phyloP scores from a whole-genome alignment of 495 filamentous ascomycete genomes.

The Penicillium canescens region DNA sequence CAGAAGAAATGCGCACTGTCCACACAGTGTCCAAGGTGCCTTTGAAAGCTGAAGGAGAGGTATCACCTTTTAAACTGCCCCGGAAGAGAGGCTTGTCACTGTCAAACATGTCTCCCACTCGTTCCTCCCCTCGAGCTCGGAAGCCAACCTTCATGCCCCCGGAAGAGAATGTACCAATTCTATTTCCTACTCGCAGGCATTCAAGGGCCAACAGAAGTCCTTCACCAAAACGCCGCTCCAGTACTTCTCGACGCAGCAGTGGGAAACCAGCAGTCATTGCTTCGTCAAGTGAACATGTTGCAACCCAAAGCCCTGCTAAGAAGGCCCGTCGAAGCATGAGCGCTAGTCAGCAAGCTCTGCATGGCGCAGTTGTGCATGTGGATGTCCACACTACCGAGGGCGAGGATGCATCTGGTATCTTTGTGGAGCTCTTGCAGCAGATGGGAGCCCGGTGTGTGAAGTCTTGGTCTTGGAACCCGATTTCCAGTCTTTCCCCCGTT shows the following conservation, averaged over 20 bases:
- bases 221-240: slow-evolving; percentile 25
- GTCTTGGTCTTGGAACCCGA: slow-evolving; percentile 82
- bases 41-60: slow-evolving; percentile 65
- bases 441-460: slow-evolving; percentile 87
- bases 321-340: slow-evolving; percentile 27
- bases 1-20: slow-evolving; percentile 44
- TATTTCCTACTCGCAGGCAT: slow-evolving; percentile 28
- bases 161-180: slow-evolving; percentile 13
- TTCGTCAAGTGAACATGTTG: slow-evolving; percentile 15
- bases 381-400: slow-evolving; percentile 93
- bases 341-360: slow-evolving; percentile 41
- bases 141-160: slow-evolving; percentile 23
- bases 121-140: slow-evolving; percentile 35
- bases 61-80: slow-evolving; percentile 56
- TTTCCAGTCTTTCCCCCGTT: slow-evolving; percentile 36
- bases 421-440: slow-evolving; percentile 74
- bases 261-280: slow-evolving; percentile 5
- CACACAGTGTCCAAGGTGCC: slow-evolving; percentile 79
- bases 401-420: slow-evolving; percentile 80
- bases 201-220: slow-evolving; percentile 20
- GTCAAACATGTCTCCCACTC: slow-evolving; percentile 38
- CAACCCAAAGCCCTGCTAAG: slow-evolving; percentile 31
- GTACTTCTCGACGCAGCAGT: slow-evolving; percentile 14
- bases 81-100: slow-evolving; percentile 55
- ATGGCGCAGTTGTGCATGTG: slow-evolving; percentile 81